Evolutionary conservation across 2,329 filamentous ascomycete species (phyloP).

Genomic region (Ceratocystis huliohia): DNA sequence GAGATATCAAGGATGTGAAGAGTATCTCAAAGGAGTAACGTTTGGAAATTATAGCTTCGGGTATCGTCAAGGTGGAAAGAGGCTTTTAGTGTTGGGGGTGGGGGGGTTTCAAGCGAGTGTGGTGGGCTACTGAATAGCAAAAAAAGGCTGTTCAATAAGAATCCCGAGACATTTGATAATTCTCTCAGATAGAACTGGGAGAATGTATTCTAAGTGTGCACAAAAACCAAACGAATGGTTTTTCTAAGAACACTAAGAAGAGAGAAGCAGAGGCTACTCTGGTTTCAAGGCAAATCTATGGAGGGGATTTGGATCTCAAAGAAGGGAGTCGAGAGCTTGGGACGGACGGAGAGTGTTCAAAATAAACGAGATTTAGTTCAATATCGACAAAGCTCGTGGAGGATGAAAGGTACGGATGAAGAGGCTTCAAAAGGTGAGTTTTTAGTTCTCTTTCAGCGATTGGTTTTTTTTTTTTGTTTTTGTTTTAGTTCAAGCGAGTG

Average conservation of each 20-base stretch:
- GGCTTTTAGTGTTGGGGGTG: not conserved
- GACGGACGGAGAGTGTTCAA: not conserved
- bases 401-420: not conserved
- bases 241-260: not conserved
- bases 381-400: not conserved
- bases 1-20: not conserved
- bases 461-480: not conserved
- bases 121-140: constrained; percentile 19
- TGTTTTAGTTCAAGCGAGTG: constrained; percentile 46
- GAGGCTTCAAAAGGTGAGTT: not conserved
- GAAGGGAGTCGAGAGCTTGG: not conserved
- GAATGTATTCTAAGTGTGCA: not conserved
- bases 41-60: not conserved
- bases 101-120: constrained; percentile 18
- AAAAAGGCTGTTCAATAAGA: constrained; percentile 14
- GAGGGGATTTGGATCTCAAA: not conserved
- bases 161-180: constrained; percentile 19
- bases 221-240: constrained; percentile 11
- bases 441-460: constrained; percentile 8
- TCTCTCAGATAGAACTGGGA: constrained; percentile 7
- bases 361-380: not conserved
- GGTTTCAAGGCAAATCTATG: not conserved
- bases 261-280: not conserved
- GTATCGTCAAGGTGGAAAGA: not conserved
- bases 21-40: not conserved